These are phyloP conservation scores for Phytophthora fragariaefolia DNA, from an alignment of 352 stramenopile species.

Conservation along the genomic window DNA sequence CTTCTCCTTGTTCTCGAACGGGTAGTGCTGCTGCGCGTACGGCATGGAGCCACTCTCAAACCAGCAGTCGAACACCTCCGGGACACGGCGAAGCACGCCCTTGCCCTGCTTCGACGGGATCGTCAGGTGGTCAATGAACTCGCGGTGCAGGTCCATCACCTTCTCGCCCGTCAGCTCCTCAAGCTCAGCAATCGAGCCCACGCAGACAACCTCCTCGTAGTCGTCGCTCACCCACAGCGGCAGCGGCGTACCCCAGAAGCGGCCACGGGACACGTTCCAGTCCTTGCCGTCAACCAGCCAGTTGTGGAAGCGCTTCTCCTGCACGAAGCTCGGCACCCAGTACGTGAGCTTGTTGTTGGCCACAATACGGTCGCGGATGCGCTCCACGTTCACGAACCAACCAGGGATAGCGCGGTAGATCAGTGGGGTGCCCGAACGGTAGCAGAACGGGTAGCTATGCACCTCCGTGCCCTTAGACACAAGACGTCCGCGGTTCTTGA, in stretches of 20 bases:
- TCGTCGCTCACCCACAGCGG: conserved; percentile 99
- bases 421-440: conserved; percentile 99
- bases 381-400: conserved; percentile 99
- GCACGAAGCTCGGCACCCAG: conserved; percentile 92
- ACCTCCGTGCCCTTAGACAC: conserved; percentile 97
- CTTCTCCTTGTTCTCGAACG: conserved; percentile 99
- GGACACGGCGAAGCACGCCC: conserved; percentile 83
- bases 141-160: conserved; percentile 96
- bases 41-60: conserved; percentile 99
- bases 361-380: conserved; percentile 96
- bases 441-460: conserved; percentile 99
- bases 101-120: conserved; percentile 96
- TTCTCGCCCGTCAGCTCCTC: conserved; percentile 94
- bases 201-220: conserved; percentile 96
- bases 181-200: conserved; percentile 97
- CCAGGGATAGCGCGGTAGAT: conserved; percentile 99
- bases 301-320: conserved; percentile 99
- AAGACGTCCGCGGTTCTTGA: conserved; percentile 96
- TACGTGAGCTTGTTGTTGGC: conserved; percentile 90
- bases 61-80: conserved; percentile 99
- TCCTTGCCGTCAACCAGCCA: conserved; percentile 98
- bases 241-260: conserved; percentile 99
- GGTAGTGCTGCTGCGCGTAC: conserved; percentile 99
- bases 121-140: conserved; percentile 98
- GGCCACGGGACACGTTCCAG: conserved; percentile 98